Conservation (phyloP, 208 protist genomes). For the Trypanosoma boissoni region DNA sequence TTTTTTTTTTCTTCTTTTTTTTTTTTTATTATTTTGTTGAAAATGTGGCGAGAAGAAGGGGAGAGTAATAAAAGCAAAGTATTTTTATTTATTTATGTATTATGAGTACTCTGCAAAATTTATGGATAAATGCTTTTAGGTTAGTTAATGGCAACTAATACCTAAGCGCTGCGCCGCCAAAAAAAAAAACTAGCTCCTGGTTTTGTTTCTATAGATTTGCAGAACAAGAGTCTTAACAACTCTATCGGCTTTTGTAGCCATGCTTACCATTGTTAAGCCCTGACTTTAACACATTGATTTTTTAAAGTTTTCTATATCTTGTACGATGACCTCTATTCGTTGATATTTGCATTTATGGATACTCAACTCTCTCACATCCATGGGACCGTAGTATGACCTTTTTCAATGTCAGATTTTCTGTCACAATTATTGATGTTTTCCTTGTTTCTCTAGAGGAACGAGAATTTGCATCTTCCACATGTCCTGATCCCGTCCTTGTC, state of each 20-base stretch:
- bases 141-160: conserved; percentile 40
- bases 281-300: conserved; percentile 52
- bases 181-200: no score
- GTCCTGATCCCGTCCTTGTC: conserved; percentile 50
- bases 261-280: conserved; percentile 52
- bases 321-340: conserved; percentile 60
- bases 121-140: conserved; percentile 52
- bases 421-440: conserved; percentile 53
- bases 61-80: not conserved
- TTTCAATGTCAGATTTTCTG: conserved; percentile 58
- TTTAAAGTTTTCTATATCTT: conserved; percentile 61
- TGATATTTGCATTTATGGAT: conserved; percentile 50
- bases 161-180: conserved; percentile 48
- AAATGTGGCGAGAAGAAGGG: not conserved
- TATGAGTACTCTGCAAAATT: not conserved
- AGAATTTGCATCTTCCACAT: conserved; percentile 33
- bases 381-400: conserved; percentile 79
- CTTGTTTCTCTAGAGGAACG: conserved; percentile 50
- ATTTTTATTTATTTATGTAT: conserved; percentile 8
- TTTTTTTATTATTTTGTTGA: conserved; percentile 16
- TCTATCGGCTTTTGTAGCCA: conserved; percentile 82
- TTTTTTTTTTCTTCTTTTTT: conserved; percentile 11
- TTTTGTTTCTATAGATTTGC: conserved; percentile 63
- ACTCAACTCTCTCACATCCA: conserved; percentile 63
- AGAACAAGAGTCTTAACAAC: conserved; percentile 41